Evolutionary conservation across 495 filamentous ascomycete species (phyloP).

Genomic region (Aspergillus ostianus): DNA sequence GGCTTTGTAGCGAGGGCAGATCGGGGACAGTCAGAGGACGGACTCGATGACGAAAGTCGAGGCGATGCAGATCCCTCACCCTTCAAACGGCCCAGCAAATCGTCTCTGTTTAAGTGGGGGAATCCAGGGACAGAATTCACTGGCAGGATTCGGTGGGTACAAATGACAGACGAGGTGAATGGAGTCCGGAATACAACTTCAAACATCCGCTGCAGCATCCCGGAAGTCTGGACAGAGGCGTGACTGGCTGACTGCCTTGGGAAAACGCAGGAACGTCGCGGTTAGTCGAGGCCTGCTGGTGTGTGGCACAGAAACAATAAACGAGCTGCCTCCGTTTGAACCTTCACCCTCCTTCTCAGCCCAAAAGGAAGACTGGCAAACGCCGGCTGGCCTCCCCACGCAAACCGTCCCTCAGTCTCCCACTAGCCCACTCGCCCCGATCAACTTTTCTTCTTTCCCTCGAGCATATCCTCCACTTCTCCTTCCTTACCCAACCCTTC

Average conservation of each 20-base stretch:
- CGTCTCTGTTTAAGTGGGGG: too few species aligned
- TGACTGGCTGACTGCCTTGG: not conserved
- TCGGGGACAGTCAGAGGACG: not conserved
- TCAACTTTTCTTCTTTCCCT: not conserved
- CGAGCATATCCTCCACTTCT: not conserved
- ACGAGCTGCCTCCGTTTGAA: not conserved
- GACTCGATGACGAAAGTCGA: not conserved
- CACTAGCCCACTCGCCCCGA: not conserved
- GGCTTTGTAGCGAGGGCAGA: not conserved
- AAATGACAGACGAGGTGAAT: not conserved
- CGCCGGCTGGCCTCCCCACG: too few species aligned
- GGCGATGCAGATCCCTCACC: not conserved
- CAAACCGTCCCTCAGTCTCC: not conserved
- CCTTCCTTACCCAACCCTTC: not conserved
- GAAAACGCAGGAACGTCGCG: not conserved
- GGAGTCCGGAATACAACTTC: not conserved
- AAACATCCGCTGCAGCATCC: conserved; percentile 1
- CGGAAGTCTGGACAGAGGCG: not conserved
- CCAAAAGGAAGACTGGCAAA: not conserved
- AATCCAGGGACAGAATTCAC: too few species aligned
- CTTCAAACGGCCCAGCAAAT: not conserved
- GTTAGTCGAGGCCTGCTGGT: not conserved
- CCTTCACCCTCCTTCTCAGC: not conserved
- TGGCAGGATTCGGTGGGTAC: not conserved
- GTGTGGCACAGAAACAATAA: not conserved